A percentile compares a stretch with the other conserved stretches of the same genome.
These are phyloP conservation scores for Orbilia brochopaga DNA, from an alignment of 2,329 filamentous ascomycete species.

Conservation along the genomic window DNA sequence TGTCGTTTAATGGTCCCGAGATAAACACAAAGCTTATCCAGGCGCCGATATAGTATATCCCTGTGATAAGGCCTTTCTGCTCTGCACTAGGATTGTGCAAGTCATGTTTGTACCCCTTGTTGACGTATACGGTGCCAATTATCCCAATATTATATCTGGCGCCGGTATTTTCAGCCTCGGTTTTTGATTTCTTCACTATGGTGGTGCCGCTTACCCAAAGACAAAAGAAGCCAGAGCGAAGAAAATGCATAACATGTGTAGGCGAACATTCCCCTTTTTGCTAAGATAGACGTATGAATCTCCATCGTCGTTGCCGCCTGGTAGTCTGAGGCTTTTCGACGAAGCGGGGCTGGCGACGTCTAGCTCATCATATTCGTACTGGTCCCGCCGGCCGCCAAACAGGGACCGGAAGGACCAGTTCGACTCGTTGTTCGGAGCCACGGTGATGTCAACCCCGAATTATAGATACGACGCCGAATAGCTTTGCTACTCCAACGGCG, in stretches of 20 bases:
- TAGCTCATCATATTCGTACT: slow-evolving; percentile 30
- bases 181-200: slow-evolving; percentile 2
- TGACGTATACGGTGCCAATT: slow-evolving; percentile 65
- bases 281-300: slow-evolving; percentile 21
- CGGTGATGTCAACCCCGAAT: background rate
- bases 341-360: slow-evolving; percentile 11
- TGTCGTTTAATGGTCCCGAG: slow-evolving; percentile 63
- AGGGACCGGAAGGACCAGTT: slow-evolving; percentile 31
- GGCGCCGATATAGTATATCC: slow-evolving; percentile 67
- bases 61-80: slow-evolving; percentile 64
- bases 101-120: slow-evolving; percentile 63
- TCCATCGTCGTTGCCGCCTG: background rate
- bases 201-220: slow-evolving; percentile 61
- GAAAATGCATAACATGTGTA: slow-evolving; percentile 63
- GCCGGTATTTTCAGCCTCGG: background rate
- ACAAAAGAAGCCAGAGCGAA: slow-evolving; percentile 66
- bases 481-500: too few relatives aligned
- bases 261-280: slow-evolving; percentile 58
- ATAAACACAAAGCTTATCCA: slow-evolving; percentile 65
- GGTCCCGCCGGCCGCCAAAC: slow-evolving; percentile 24
- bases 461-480: background rate
- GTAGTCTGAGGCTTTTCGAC: background rate
- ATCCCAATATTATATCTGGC: slow-evolving; percentile 66
- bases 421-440: slow-evolving; percentile 14
- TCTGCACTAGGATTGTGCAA: slow-evolving; percentile 61